Conservation (phyloP, 345 rosid species). For the Sisymbrium irio region DNA sequence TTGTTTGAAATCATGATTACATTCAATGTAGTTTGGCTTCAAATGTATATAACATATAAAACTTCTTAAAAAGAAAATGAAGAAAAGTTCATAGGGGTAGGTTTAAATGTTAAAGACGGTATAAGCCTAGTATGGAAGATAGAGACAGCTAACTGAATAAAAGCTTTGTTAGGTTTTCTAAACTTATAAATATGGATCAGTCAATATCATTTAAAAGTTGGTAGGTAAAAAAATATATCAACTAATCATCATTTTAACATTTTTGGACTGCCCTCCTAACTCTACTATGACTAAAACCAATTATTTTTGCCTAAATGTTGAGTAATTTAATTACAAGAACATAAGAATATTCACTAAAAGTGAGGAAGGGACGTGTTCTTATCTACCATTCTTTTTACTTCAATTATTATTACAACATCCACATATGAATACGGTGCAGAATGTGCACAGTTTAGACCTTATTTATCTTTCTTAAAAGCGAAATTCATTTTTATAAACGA, state of each 20-base stretch:
- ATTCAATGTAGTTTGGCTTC: not conserved
- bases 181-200: slow-evolving; percentile 6
- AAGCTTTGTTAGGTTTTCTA: slow-evolving; percentile 26
- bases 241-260: slow-evolving; percentile 16
- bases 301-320: not conserved
- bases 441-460: not conserved
- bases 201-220: slow-evolving; percentile 32
- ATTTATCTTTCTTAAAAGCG: not conserved
- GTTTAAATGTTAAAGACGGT: not conserved
- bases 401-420: not conserved
- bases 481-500: not conserved
- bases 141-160: slow-evolving; percentile 16
- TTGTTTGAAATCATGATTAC: not conserved
- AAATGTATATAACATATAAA: not conserved
- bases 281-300: not conserved
- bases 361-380: slow-evolving; percentile 14
- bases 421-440: not conserved
- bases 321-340: slow-evolving; percentile 4
- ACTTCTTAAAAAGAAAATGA: not conserved
- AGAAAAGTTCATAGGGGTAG: slow-evolving; percentile 7
- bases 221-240: slow-evolving; percentile 16
- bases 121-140: slow-evolving; percentile 25
- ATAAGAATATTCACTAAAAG: slow-evolving; percentile 22
- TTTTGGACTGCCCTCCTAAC: slow-evolving; percentile 1
- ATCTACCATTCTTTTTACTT: slow-evolving; percentile 19